Base-by-base conservation (phyloP, 2,329 filamentous ascomycete species). In the Colletotrichum incanum region DNA sequence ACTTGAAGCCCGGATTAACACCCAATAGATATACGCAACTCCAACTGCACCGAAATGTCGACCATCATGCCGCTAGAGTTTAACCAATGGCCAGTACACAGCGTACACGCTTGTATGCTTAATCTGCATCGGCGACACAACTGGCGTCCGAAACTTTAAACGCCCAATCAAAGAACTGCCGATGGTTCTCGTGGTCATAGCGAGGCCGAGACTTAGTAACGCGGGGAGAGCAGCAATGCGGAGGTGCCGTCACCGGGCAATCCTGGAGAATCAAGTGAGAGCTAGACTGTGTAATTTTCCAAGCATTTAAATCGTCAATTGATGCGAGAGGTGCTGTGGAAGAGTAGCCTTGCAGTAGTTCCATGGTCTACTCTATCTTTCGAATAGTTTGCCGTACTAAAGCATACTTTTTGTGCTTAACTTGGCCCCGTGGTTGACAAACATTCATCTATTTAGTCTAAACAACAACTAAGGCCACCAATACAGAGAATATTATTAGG, bases 111-210 rank as follows among this genome's bases (percentile, higher is more conserved):
- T 45, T 9, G 37, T 11, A n/a, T n/a, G 6, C 7, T 11, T 16
- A 6, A n/a, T 23, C 23, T 23, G 52, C 14, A 1, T 59, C 62
- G 62, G 62, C 5, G 47, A 45, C 58, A 61, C 26, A 68, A 68
- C 12, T 67, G 58, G 47, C 43, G 5, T 26, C 69, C 58, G 64
- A 64, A 59, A 60, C 16, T 34, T 39, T 66, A 26, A 58, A 62
- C 16, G 31, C 47, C 65, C 52, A 68, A 63, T 68, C 16, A 23
- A 41, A 59, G 34, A 72, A 68, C 65, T 68, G 65, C 58, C 58
- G 50, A 72, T n/a, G 20, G n/a, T n/a, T 11, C 49, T 16, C 31
- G 12, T n/a, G 37, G 65, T 41, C 50, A 59, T 50, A 52, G 69
- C 41, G 34, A 64, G 34, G 16, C 20, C 26, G 45, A 39, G 43